Base-by-base conservation (phyloP, 148 eudicot genomes). In the Gaultheria prostrata region DNA sequence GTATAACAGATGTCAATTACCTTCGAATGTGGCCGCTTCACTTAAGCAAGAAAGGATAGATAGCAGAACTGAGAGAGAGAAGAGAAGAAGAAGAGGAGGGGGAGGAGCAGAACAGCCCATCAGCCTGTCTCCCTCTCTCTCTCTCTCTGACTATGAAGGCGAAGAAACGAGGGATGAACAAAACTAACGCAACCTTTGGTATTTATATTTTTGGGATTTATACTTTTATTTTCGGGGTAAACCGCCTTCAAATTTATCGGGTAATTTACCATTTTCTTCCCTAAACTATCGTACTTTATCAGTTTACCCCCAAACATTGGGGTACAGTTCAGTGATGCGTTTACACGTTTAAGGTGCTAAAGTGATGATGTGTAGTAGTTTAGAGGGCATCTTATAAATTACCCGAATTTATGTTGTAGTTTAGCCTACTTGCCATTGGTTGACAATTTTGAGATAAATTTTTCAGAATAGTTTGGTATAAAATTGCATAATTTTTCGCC, bases 51-150 rank as follows among this genome's bases (percentile, higher is more conserved):
- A 78, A 61, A 83, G n/a, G 24, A 82, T 2, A 4, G 85, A 77
- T 28, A 81, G 65, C 28, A 78, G 45, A 80, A 89, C 50, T 18
- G 59, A 54, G 35, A 87, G 57, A 51, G 14, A 57, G 21, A 87
- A 67, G 1, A 87, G 84, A 76, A 56, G 77, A 85, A 76, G 18
- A 30, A 17, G 15, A 20, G 35, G 9, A 6, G 33, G 7, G 12
- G 53, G 9, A 13, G 32, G 0, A 79, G 82, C 63, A 7, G 67
- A 69, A 26, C 59, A 61, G 79, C 80, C 79, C 91, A 89, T 87
- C 43, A 8, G 7, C 35, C 78, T 35, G 49, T 18, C 26, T 79
- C 63, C 3, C 26, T 45, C 67, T 33, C n/a, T 10, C 69, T 11
- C 33, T 56, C 7, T 7, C 28, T 33, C 61, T 11, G 33, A 10